A percentile compares a stretch with the other conserved stretches of the same genome.
These are phyloP conservation scores for Mycena alexandri DNA, from an alignment of 768 basidiomycete species.

Conservation along the genomic window DNA sequence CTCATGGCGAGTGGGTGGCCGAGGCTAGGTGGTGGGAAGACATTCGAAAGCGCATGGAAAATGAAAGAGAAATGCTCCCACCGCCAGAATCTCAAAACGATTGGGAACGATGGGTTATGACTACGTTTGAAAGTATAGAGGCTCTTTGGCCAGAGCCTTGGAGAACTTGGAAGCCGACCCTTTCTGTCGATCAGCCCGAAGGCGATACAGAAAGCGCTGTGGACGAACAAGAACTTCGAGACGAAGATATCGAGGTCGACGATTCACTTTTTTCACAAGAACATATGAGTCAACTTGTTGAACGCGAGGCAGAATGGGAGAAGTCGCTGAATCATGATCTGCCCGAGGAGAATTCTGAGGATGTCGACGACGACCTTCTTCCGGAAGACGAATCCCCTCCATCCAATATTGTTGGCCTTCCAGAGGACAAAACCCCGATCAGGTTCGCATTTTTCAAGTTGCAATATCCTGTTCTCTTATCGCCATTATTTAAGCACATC, in stretches of 20 bases:
- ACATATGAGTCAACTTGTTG: slow-evolving; percentile 55
- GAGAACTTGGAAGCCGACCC: slow-evolving; percentile 67
- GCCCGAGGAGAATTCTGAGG: slow-evolving; percentile 50
- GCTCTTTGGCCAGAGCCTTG: slow-evolving; percentile 81
- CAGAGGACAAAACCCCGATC: slow-evolving; percentile 1
- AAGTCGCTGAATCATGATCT: slow-evolving; percentile 48
- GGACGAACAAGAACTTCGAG: slow-evolving; percentile 34
- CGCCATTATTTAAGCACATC: slow-evolving; percentile 14
- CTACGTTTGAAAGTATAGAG: slow-evolving; percentile 91
- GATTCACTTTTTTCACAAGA: slow-evolving; percentile 63
- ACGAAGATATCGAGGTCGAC: slow-evolving; percentile 62
- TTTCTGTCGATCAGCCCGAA: slow-evolving; percentile 37
- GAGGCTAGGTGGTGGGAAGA: slow-evolving; percentile 85
- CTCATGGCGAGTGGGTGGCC: slow-evolving; percentile 74
- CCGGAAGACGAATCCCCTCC: slow-evolving; percentile 43
- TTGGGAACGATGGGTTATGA: slow-evolving; percentile 87
- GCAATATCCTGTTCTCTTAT: not conserved
- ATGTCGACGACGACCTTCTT: slow-evolving; percentile 38
- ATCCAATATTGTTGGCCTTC: not conserved
- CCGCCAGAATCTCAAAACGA: slow-evolving; percentile 34
- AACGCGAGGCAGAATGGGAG: slow-evolving; percentile 41
- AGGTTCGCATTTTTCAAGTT: slow-evolving; percentile 5
- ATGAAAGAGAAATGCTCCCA: slow-evolving; percentile 48
- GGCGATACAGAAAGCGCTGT: slow-evolving; percentile 33
- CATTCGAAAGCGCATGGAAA: slow-evolving; percentile 71